Evolutionary conservation across 2,329 filamentous ascomycete genomes (phyloP).

Genomic region (Pochonia chlamydosporia): DNA sequence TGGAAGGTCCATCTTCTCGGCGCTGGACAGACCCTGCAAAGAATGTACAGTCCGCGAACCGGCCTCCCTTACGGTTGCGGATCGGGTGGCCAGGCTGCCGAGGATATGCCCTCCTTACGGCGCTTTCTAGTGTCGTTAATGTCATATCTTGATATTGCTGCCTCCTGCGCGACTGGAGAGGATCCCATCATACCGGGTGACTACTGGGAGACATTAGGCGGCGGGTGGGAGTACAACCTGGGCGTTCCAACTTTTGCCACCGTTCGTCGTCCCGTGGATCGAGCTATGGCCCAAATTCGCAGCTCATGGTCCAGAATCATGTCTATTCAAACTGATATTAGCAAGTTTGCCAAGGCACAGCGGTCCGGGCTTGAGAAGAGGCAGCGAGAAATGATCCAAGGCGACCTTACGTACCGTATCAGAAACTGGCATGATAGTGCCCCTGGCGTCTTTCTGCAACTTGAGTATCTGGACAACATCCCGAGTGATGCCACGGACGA

Average conservation of each 20-base stretch:
- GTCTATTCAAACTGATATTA: slow-evolving; percentile 13
- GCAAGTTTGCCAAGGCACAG: slow-evolving; percentile 9
- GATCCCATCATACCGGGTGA: slow-evolving; percentile 29
- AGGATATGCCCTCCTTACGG: slow-evolving; percentile 6
- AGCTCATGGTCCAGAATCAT: slow-evolving; percentile 13
- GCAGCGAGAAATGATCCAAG: slow-evolving; percentile 7
- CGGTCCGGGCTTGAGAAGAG: not conserved
- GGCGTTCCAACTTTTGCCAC: slow-evolving; percentile 12
- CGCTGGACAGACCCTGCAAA: slow-evolving; percentile 28
- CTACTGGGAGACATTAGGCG: slow-evolving; percentile 30
- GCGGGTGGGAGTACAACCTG: slow-evolving; percentile 28
- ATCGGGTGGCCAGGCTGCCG: not conserved
- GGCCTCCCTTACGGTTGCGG: not conserved
- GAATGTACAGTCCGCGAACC: slow-evolving; percentile 10
- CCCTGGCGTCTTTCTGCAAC: slow-evolving; percentile 7
- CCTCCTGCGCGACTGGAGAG: slow-evolving; percentile 29
- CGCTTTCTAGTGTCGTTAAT: slow-evolving; percentile 31
- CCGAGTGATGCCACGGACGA: slow-evolving; percentile 2
- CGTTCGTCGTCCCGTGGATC: slow-evolving; percentile 1
- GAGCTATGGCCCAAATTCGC: slow-evolving; percentile 11
- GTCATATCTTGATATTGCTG: slow-evolving; percentile 32
- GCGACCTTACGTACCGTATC: slow-evolving; percentile 7
- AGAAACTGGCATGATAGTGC: slow-evolving; percentile 11
- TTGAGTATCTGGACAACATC: not conserved
- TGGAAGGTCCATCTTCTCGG: slow-evolving; percentile 32